These are phyloP conservation scores for Phlyctochytrium bullatum DNA, from an alignment of 192 early-diverging fungal genomes.

Conservation along the genomic window DNA sequence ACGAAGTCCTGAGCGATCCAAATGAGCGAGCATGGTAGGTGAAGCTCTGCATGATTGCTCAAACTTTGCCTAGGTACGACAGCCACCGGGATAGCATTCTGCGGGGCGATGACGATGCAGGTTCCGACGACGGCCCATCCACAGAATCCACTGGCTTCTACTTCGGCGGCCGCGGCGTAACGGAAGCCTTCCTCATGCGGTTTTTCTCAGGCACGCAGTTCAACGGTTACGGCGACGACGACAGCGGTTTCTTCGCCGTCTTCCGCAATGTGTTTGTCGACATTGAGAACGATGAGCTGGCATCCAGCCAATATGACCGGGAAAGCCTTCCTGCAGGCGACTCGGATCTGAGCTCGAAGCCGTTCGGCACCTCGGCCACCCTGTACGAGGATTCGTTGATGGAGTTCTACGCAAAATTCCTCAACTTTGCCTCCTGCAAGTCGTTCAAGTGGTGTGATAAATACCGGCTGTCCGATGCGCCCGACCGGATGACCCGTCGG, in stretches of 20 bases:
- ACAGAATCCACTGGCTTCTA: slow-evolving; percentile 40
- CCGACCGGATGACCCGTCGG: slow-evolving; percentile 74
- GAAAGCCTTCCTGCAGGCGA: slow-evolving; percentile 39
- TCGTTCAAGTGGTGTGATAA: slow-evolving; percentile 95
- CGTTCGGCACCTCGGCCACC: slow-evolving; percentile 72
- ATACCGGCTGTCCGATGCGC: slow-evolving; percentile 75
- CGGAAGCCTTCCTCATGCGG: slow-evolving; percentile 64
- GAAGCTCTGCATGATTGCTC: neutral
- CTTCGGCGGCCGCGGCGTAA: slow-evolving; percentile 22
- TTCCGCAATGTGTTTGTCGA: slow-evolving; percentile 75
- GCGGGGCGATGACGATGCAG: slow-evolving; percentile 69
- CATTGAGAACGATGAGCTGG: slow-evolving; percentile 78
- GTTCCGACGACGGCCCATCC: slow-evolving; percentile 24
- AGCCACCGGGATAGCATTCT: slow-evolving; percentile 89
- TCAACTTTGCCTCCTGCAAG: slow-evolving; percentile 77
- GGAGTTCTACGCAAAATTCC: slow-evolving; percentile 61
- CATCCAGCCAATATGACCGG: slow-evolving; percentile 41
- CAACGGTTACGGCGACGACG: slow-evolving; percentile 64
- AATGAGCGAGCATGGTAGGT: slow-evolving; percentile 91
- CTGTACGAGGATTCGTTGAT: slow-evolving; percentile 57
- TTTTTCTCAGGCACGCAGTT: slow-evolving; percentile 76
- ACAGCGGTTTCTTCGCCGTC: slow-evolving; percentile 75
- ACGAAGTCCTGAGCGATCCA: slow-evolving; percentile 88
- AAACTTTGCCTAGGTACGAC: slow-evolving; percentile 68
- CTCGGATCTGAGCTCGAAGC: slow-evolving; percentile 39